Percentiles rank a stretch among this genome's conserved stretches.
These are phyloP conservation scores for Cladosporium oxysporum DNA, from an alignment of 2,329 filamentous ascomycete species.

Conservation along the genomic window DNA sequence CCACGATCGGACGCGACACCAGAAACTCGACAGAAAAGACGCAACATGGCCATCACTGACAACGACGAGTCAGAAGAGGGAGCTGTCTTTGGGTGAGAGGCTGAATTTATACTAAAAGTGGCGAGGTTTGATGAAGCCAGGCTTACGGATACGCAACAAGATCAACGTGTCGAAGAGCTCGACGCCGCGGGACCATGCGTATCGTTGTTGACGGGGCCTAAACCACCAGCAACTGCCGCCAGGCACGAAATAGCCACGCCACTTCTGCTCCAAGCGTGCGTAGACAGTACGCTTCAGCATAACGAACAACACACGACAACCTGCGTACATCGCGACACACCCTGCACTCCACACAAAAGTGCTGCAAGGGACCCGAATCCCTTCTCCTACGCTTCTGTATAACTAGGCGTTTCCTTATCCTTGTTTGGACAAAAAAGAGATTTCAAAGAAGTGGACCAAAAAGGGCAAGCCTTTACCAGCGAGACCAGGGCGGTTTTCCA, in stretches of 20 bases:
- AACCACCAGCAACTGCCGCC: not conserved
- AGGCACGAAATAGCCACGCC: not conserved
- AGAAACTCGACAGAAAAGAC: conserved; percentile 27
- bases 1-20: conserved; percentile 27
- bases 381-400: conserved; percentile 10
- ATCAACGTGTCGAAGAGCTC: not conserved
- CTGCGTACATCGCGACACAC: not conserved
- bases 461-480: conserved; percentile 1
- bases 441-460: not conserved
- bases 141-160: not conserved
- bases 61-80: conserved; percentile 26
- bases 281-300: not conserved
- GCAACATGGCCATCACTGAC: conserved; percentile 31
- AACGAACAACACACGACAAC: not conserved
- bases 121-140: not conserved
- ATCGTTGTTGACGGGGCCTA: not conserved
- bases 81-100: conserved; percentile 9
- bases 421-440: not conserved
- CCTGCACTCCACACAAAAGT: not conserved
- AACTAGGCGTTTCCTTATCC: conserved; percentile 9
- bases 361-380: not conserved
- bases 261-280: not conserved
- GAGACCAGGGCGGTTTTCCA: not conserved
- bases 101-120: not conserved
- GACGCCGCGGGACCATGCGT: not conserved